A percentile compares a stretch with the other conserved stretches of the same genome.
Conservation (phyloP, 1,139 yeast species). For the Geotrichum citri-aurantii region DNA sequence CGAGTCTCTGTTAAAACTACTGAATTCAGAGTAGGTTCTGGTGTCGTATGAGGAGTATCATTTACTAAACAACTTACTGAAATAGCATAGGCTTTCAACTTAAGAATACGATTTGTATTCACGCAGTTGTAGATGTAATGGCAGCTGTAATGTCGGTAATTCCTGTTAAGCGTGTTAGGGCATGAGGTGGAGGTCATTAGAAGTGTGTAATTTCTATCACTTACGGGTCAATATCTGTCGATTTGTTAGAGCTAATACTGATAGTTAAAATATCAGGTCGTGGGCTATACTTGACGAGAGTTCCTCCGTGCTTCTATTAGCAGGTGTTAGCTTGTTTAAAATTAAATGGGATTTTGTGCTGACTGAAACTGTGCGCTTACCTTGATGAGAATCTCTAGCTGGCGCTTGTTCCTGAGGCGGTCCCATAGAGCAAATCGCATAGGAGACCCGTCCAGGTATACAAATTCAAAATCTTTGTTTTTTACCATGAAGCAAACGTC, state of each 20-base stretch:
- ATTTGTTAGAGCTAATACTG: not conserved
- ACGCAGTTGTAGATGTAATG: not conserved
- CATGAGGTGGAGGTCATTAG: not conserved
- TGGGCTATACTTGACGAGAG: not conserved
- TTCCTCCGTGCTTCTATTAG: not conserved
- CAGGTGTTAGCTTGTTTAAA: not conserved
- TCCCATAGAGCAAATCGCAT: not conserved
- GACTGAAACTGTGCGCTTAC: not conserved
- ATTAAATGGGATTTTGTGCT: not conserved
- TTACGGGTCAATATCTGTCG: not conserved
- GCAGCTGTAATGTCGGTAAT: not conserved
- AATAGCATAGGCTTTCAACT: not conserved
- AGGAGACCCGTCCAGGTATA: not conserved
- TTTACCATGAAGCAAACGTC: constrained; percentile 2
- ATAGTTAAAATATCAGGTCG: not conserved
- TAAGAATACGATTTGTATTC: not conserved
- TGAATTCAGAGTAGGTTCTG: not conserved
- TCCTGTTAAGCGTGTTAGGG: not conserved
- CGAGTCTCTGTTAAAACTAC: not conserved
- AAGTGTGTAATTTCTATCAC: not conserved
- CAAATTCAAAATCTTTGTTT: not conserved
- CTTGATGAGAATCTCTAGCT: not conserved
- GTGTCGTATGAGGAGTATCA: not conserved
- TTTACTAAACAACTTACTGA: not conserved
- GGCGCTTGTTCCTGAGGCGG: not conserved